phyloP scores from a whole-genome alignment of 129 eudicot species.

The Tagetes patula region DNA sequence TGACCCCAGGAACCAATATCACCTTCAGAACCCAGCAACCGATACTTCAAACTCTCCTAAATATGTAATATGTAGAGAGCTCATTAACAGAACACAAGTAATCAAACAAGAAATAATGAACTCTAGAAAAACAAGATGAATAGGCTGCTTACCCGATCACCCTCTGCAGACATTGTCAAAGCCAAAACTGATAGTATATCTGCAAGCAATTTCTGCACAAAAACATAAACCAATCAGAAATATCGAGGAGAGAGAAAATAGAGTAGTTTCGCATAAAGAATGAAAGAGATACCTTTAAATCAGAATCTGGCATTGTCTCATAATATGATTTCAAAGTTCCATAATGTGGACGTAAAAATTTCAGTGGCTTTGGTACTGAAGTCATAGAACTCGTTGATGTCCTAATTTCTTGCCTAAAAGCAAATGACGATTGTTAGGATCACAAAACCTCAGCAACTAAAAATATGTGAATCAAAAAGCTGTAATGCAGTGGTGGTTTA shows the following conservation, averaged over 20 bases:
- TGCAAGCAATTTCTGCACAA: conserved; percentile 79
- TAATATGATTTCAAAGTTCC: conserved; percentile 76
- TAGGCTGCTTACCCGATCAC: conserved; percentile 64
- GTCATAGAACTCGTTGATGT: conserved; percentile 97
- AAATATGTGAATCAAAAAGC: background rate
- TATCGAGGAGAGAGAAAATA: too few species aligned
- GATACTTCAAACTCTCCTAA: conserved; percentile 91
- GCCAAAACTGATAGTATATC: conserved; percentile 97
- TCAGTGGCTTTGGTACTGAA: conserved; percentile 93
- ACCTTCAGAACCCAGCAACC: conserved; percentile 94
- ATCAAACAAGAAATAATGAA: background rate
- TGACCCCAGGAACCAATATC: conserved; percentile 99
- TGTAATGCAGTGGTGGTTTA: background rate
- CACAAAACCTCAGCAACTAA: background rate
- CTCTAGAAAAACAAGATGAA: background rate
- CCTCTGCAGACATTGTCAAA: conserved; percentile 99
- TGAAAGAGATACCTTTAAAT: conserved; percentile 57
- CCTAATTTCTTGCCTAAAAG: conserved; percentile 79
- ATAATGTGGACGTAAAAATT: conserved; percentile 93
- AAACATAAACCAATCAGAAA: conserved; percentile 26
- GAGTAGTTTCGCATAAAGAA: background rate
- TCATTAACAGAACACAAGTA: conserved; percentile 20
- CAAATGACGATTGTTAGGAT: background rate
- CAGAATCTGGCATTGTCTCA: conserved; percentile 73
- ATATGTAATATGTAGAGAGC: conserved; percentile 20